These are phyloP conservation scores for Cylindrotheca fusiformis DNA, from an alignment of 108 stramenopile genomes.

Conservation along the genomic window DNA sequence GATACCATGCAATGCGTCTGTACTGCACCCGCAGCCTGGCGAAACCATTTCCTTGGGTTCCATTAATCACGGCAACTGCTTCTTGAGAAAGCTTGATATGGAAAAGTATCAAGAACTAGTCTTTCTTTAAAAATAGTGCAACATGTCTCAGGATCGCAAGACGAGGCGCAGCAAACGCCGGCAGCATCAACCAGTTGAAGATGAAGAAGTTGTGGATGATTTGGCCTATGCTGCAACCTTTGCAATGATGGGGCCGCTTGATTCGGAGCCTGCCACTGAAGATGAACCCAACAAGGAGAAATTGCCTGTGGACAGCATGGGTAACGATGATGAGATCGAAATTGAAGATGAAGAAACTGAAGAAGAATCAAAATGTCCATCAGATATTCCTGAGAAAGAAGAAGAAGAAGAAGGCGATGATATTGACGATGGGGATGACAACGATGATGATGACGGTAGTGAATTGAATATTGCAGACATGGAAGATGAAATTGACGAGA, in stretches of 20 bases:
- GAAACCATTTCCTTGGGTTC: too few species aligned
- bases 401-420: slow-evolving; percentile 16
- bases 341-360: background rate
- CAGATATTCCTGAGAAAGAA: slow-evolving; percentile 1
- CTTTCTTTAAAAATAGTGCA: too few species aligned
- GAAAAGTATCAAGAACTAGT: too few species aligned
- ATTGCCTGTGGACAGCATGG: slow-evolving; percentile 12
- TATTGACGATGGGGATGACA: slow-evolving; percentile 10
- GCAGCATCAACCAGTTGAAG: background rate
- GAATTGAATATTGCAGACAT: slow-evolving; percentile 40
- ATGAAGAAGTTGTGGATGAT: slow-evolving; percentile 55
- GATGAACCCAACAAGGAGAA: background rate
- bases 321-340: background rate
- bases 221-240: slow-evolving; percentile 51
- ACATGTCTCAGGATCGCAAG: background rate
- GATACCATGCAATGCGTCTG: too few species aligned
- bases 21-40: too few species aligned
- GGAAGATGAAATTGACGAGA: slow-evolving; percentile 38
- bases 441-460: slow-evolving; percentile 25
- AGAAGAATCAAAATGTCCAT: background rate
- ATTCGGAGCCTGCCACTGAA: background rate
- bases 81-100: too few species aligned
- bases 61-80: too few species aligned
- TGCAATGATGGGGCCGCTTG: slow-evolving; percentile 25
- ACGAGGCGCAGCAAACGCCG: background rate